A percentile compares a stretch with the other conserved stretches of the same genome.
Conservation (phyloP, 306 rosid species). For the Prunus armeniaca region DNA sequence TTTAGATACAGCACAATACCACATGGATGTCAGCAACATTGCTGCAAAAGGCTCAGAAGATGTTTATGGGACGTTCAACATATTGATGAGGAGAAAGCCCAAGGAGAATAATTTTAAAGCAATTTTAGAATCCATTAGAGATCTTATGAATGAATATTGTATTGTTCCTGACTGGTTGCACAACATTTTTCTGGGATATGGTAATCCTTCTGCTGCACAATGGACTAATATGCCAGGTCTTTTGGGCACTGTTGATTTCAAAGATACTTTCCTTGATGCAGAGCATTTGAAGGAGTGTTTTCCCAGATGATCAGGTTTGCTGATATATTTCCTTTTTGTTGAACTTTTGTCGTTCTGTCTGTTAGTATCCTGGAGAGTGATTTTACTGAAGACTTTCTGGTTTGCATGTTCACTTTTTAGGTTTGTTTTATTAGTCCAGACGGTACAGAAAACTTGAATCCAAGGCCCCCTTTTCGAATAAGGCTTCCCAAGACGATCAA, state of each 20-base stretch:
- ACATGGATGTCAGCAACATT: slow-evolving; percentile 90
- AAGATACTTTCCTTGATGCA: slow-evolving; percentile 88
- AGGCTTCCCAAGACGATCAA: slow-evolving; percentile 69
- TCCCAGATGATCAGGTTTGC: slow-evolving; percentile 68
- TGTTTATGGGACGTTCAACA: slow-evolving; percentile 88
- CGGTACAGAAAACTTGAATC: slow-evolving; percentile 57
- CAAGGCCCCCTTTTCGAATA: slow-evolving; percentile 78
- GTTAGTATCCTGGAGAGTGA: neutral
- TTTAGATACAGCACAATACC: slow-evolving; percentile 96
- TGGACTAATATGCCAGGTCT: slow-evolving; percentile 99
- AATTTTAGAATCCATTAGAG: slow-evolving; percentile 91
- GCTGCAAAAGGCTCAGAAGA: slow-evolving; percentile 90
- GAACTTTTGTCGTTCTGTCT: neutral
- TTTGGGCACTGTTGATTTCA: slow-evolving; percentile 82
- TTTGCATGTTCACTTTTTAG: slow-evolving; percentile 39
- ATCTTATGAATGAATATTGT: slow-evolving; percentile 94
- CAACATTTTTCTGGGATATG: slow-evolving; percentile 84
- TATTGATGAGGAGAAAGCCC: slow-evolving; percentile 96
- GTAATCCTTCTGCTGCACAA: slow-evolving; percentile 96
- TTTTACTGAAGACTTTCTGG: slow-evolving; percentile 11
- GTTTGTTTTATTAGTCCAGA: slow-evolving; percentile 62
- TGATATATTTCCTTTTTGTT: slow-evolving; percentile 16
- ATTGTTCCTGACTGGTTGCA: slow-evolving; percentile 98
- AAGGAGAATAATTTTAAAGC: slow-evolving; percentile 99
- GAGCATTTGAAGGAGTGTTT: slow-evolving; percentile 77